Conservation (phyloP, 73 alveolate genomes). For the Loxodes magnus region DNA sequence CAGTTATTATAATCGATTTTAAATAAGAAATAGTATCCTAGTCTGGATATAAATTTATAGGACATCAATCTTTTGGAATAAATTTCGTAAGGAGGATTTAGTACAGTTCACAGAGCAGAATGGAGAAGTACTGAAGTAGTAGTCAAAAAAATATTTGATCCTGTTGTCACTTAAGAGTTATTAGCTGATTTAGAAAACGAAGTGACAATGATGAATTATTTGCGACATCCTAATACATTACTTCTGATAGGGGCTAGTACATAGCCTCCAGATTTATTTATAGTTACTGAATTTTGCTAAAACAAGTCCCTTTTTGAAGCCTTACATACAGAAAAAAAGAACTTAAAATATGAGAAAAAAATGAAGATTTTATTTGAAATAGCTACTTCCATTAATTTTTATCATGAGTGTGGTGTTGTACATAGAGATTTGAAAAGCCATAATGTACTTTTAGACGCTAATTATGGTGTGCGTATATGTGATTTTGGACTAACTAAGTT, state of each 20-base stretch:
- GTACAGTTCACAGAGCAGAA: constrained; percentile 81
- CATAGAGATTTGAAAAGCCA: constrained; percentile 95
- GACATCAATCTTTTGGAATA: constrained; percentile 69
- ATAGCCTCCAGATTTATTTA: constrained; percentile 80
- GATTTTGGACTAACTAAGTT: constrained; percentile 95
- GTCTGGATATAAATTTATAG: constrained; percentile 54
- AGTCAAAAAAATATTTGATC: constrained; percentile 89
- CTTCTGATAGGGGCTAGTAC: constrained; percentile 83
- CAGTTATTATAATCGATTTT: constrained; percentile 14
- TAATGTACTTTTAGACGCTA: constrained; percentile 74
- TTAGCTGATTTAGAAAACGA: constrained; percentile 88
- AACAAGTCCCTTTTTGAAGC: constrained; percentile 76
- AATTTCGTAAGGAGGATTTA: constrained; percentile 94
- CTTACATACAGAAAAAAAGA: constrained; percentile 66
- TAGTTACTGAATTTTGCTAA: constrained; percentile 75
- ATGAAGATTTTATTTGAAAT: constrained; percentile 58
- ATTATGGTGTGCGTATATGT: constrained; percentile 71
- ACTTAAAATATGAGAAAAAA: constrained; percentile 53
- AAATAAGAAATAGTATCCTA: constrained; percentile 28
- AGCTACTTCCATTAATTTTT: constrained; percentile 60
- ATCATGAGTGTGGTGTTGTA: constrained; percentile 86
- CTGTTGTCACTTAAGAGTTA: constrained; percentile 81
- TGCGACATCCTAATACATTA: constrained; percentile 95
- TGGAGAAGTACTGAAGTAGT: constrained; percentile 88
- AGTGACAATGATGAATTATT: constrained; percentile 72